Base-by-base conservation (phyloP, 2,329 filamentous ascomycete species). In the Emericellopsis atlantica region DNA sequence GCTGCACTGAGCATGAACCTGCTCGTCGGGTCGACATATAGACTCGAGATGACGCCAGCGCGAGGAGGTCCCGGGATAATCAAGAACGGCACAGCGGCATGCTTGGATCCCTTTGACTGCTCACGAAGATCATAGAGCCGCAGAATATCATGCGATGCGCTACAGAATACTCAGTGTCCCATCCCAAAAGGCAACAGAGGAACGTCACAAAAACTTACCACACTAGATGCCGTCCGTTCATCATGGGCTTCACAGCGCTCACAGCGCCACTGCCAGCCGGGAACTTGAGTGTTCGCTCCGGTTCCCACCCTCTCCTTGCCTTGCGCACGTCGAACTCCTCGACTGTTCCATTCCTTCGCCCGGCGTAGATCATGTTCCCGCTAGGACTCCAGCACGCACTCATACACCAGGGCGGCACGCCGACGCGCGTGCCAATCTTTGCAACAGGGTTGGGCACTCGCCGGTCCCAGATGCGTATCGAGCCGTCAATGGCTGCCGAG, bases 321-420 rank as follows among this genome's bases (percentile, higher is more conserved):
- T 88, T 87, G 56, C 92, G 86, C 15, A 98, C 69, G 53, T 79
- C 87, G 61, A 84, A 98, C 60, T 98, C 92, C 50, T 98, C 92
- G 0, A 98, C 92, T 0, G 87, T 93, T 40, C 87, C 76, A 59
- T 96, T 96, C 43, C 92, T 74, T 23, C 92, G 72, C 1, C 92
- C 92, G 0, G 84, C 89, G 61, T 95, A 98, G 51, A 98, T 89
- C 60, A 78, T 87, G 61, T 96, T 96, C 12, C 92, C 92, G 56
- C 95, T 85, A 0, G 88, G 88, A 41, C 84, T 90, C 92, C 92
- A 98, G 64, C 88, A 95, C 1, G 88, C 87, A 49, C 86, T 89
- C 79, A 95, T 95, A 60, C 90, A 96, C 90, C 90, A 98, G 0
- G 90, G 92, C 1, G 92, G 90, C 1, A 87, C 84, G 15, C 79